Conservation (phyloP, 495 filamentous ascomycete species). For the Daldinia loculata region DNA sequence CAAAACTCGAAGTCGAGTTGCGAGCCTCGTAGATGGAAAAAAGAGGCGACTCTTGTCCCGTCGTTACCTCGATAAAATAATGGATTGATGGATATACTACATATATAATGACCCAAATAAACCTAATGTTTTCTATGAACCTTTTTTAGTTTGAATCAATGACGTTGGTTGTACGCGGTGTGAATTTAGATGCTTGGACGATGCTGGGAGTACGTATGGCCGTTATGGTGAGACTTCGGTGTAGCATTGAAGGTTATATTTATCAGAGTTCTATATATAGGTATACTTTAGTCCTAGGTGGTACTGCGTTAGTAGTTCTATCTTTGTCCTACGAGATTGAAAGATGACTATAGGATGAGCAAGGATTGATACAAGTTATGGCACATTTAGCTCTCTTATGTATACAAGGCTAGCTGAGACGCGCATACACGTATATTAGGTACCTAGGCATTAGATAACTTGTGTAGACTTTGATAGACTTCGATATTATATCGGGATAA, state of each 20-base stretch:
- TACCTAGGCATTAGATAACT: too few species aligned
- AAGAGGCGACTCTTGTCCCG: constrained; percentile 3
- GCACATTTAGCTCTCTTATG: background rate
- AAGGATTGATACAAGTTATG: background rate
- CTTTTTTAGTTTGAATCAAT: background rate
- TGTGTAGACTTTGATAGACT: background rate
- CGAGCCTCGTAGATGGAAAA: background rate
- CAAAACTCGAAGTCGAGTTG: background rate
- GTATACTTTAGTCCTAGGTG: background rate
- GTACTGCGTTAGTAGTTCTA: background rate
- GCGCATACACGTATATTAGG: background rate
- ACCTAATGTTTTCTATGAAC: constrained; percentile 4
- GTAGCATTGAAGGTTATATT: background rate
- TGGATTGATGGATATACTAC: background rate
- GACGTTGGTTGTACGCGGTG: background rate
- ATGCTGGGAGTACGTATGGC: background rate
- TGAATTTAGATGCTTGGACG: background rate
- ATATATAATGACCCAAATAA: constrained; percentile 7
- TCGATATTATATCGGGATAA: constrained; percentile 6
- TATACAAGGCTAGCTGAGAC: background rate
- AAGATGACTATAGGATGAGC: background rate
- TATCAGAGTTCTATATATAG: background rate
- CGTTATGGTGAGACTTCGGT: background rate
- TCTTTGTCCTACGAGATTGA: background rate
- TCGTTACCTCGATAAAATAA: constrained; percentile 7